Evolutionary conservation across 2,329 filamentous ascomycete genomes (phyloP).

Genomic region (Monilinia laxa): DNA sequence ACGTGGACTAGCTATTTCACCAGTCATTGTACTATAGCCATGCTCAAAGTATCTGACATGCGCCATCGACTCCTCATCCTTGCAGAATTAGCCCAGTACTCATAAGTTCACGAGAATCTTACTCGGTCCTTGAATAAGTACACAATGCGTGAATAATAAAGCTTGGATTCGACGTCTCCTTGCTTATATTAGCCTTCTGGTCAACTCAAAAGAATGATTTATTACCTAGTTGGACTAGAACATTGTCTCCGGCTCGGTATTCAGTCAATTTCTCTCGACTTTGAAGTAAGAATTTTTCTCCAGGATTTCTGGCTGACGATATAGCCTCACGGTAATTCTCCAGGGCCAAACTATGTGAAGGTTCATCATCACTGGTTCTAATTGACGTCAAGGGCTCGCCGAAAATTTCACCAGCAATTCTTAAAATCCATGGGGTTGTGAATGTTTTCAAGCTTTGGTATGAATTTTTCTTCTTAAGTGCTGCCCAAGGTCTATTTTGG

Average conservation of each 20-base stretch:
- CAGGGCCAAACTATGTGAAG: too few species aligned
- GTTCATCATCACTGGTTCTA: background rate
- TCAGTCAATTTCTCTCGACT: background rate
- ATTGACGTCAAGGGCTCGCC: background rate
- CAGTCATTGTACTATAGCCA: conserved; percentile 23
- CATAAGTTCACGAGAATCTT: background rate
- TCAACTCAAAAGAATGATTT: too few species aligned
- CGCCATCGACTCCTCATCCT: conserved; percentile 11
- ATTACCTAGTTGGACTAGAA: background rate
- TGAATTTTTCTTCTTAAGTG: background rate
- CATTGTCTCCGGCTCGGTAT: background rate
- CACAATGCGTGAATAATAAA: background rate
- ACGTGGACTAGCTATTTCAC: conserved; percentile 24
- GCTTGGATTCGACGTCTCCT: background rate
- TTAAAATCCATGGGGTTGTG: background rate
- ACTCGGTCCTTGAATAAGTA: background rate
- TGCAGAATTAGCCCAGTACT: background rate
- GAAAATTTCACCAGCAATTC: background rate
- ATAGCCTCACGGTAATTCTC: background rate
- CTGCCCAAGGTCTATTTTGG: background rate
- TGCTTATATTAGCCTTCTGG: background rate
- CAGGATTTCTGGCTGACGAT: background rate
- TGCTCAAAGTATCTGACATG: conserved; percentile 31
- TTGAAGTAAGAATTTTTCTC: background rate
- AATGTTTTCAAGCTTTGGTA: background rate